Conservation (phyloP, 345 rosid species). For the Gossypium stocksii region DNA sequence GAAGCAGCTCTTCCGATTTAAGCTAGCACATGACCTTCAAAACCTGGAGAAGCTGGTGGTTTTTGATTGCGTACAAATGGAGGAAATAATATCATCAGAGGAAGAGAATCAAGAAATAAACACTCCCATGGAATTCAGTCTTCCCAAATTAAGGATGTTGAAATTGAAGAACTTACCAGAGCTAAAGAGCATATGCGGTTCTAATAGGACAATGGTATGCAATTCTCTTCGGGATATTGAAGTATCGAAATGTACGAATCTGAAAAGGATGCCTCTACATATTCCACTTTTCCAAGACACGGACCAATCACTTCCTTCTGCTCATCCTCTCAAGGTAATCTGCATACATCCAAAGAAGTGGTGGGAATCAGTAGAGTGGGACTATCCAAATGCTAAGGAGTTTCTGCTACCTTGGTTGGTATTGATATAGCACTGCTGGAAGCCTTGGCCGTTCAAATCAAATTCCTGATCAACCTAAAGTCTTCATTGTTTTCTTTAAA, state of each 20-base stretch:
- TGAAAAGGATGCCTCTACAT: not conserved
- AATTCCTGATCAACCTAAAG: not conserved
- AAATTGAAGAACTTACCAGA: not conserved
- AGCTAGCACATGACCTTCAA: not conserved
- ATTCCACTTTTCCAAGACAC: not conserved
- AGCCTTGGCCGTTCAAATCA: not conserved
- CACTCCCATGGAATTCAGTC: not conserved
- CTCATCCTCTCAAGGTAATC: not conserved
- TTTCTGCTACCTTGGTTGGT: too few species aligned
- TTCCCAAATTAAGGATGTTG: not conserved
- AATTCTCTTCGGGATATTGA: not conserved
- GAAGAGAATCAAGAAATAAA: not conserved
- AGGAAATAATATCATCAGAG: slow-evolving; percentile 6
- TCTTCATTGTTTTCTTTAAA: not conserved
- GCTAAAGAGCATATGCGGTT: not conserved
- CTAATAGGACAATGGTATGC: not conserved
- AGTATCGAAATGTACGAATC: not conserved
- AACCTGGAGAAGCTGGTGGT: not conserved
- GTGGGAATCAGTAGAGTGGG: not conserved
- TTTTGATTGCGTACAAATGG: not conserved
- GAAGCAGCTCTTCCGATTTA: slow-evolving; percentile 4
- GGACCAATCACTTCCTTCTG: not conserved
- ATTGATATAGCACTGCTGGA: too few species aligned
- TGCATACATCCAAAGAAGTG: not conserved
- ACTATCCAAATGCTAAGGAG: not conserved